Evolutionary conservation across 352 stramenopile genomes (phyloP).

Genomic region (Blastocystis sp.): DNA sequence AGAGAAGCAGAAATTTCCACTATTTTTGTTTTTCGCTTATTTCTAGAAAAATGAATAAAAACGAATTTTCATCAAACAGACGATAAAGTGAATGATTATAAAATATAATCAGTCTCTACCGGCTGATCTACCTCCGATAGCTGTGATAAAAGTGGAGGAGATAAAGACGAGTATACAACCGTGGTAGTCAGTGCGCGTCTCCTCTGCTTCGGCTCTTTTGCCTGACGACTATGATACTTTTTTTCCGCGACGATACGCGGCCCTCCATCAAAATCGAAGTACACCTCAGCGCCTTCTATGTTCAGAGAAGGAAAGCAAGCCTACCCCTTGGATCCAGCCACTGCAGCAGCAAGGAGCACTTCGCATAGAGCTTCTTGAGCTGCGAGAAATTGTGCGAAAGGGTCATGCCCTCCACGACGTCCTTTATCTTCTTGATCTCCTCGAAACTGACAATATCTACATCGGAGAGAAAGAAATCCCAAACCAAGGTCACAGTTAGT

Average conservation of each 20-base stretch:
- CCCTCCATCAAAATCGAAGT: not conserved
- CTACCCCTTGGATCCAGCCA: not conserved
- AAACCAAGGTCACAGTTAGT: not conserved
- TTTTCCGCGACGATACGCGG: not conserved
- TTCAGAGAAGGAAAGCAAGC: not conserved
- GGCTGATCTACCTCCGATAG: not conserved
- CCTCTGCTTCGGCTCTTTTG: not conserved
- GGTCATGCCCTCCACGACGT: not conserved
- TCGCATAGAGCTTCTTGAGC: not conserved
- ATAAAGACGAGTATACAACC: not conserved
- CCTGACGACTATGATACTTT: not conserved
- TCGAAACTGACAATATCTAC: not conserved
- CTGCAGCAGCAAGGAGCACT: not conserved
- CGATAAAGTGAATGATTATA: not conserved
- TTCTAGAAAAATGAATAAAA: not conserved
- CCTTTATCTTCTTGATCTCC: not conserved
- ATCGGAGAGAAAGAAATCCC: not conserved
- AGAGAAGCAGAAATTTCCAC: not conserved
- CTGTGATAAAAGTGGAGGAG: not conserved
- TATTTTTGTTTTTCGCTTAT: not conserved
- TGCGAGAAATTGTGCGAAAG: not conserved
- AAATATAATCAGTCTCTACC: not conserved
- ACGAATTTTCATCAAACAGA: not conserved
- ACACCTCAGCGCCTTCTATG: not conserved
- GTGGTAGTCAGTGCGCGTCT: not conserved